Percentiles rank a stretch among this genome's conserved stretches.
Evolutionary conservation across 192 early-diverging fungal species (phyloP).

Genomic region (Dissophora globulifera): DNA sequence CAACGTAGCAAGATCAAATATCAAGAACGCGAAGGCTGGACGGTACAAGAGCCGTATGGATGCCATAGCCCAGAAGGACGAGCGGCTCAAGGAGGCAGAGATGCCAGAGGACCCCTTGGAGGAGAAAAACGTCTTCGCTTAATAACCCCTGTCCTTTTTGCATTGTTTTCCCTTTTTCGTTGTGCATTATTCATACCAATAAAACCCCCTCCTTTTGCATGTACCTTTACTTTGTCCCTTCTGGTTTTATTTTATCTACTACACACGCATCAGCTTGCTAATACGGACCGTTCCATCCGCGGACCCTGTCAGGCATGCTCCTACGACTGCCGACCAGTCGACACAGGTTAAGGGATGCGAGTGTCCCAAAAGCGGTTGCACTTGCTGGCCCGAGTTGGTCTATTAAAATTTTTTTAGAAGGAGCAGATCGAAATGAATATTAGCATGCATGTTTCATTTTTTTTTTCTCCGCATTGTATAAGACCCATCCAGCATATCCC

Average conservation of each 20-base stretch:
- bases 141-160: slow-evolving; percentile 10
- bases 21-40: slow-evolving; percentile 57
- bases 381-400: slow-evolving; percentile 55
- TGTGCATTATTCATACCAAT: neutral
- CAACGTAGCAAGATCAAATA: slow-evolving; percentile 57
- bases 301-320: slow-evolving; percentile 60
- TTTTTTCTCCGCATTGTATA: too few species aligned
- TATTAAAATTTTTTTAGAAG: too few species aligned
- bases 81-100: slow-evolving; percentile 60
- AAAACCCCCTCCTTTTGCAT: slow-evolving; percentile 5
- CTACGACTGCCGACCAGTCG: slow-evolving; percentile 63
- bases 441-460: too few species aligned
- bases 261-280: slow-evolving; percentile 60
- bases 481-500: too few species aligned
- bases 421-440: too few species aligned
- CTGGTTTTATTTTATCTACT: neutral
- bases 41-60: slow-evolving; percentile 64
- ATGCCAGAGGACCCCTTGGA: slow-evolving; percentile 63
- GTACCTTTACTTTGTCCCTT: neutral
- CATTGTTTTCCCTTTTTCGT: neutral
- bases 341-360: slow-evolving; percentile 57
- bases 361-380: slow-evolving; percentile 56
- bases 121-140: slow-evolving; percentile 57
- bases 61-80: slow-evolving; percentile 53
- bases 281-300: slow-evolving; percentile 65